Base-by-base conservation (phyloP, 1,284 basidiomycete species). In the Agroathelia rolfsii region DNA sequence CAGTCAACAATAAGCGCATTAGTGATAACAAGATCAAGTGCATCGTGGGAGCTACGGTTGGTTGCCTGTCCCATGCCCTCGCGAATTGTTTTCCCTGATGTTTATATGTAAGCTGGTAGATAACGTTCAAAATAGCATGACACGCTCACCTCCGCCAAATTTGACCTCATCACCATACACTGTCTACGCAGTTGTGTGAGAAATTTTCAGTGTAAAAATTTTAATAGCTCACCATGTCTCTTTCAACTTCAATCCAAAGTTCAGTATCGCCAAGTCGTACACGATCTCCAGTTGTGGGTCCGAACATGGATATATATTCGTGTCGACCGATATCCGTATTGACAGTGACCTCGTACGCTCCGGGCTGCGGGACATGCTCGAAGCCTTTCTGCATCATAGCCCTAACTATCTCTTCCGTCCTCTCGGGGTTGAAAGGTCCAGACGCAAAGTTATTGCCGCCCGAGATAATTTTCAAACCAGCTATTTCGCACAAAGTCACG, bases 21-120 rank as follows among this genome's bases (percentile, higher is more conserved):
- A 24, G 90, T 95, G 47, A 99, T 87, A 32, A 97, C 82, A 6
- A 93, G 66, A 51, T 99, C 95, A 26, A 98, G 69, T 0, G 80
- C 72, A 30, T 87, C 77, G 0, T 47, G 45, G 12, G 84, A 73
- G 0, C 71, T 61, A 6, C 79, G 63, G 37, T 84, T 77, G 1
- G 84, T 86, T 0, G 83, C 82, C 56, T 98, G 94, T 5, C 93
- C 95, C 84, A 93, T 93, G 6, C 92, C 92, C 49, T 96, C 93
- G n/a, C 92, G 79, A 32, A 95, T 81, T 0, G 81, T 76, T 59
- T 96, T 96, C 9, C 88, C 85, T 85, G 41, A 12, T 14, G 7
- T 15, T 3, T 14, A n/a, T 6, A 27, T 25, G 34, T 13, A 30
- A 13, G 30, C 35, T 13, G 34, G 35, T 23, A 40, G 29, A 37